Evolutionary conservation across 768 basidiomycete species (phyloP).

Genomic region (Psilocybe subaeruginosa): DNA sequence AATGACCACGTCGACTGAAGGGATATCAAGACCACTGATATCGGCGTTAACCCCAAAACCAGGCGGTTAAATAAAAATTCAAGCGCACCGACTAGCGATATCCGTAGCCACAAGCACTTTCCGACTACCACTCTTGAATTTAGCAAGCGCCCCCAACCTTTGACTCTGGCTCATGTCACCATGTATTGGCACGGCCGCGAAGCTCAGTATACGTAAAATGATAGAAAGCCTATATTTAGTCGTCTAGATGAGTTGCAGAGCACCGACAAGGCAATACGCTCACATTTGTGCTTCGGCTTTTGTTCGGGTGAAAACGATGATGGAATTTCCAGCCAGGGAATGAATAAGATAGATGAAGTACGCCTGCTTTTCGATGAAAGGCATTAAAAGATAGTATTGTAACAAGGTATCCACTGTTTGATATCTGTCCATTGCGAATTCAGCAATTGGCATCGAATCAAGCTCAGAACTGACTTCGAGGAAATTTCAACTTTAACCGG

Average conservation of each 20-base stretch:
- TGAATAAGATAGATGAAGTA: slow-evolving; percentile 90
- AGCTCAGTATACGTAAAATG: slow-evolving; percentile 87
- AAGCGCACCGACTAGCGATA: slow-evolving; percentile 83
- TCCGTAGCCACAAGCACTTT: slow-evolving; percentile 95
- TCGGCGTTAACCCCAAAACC: not conserved
- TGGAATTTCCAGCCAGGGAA: slow-evolving; percentile 86
- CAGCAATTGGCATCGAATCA: not conserved
- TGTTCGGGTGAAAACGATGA: slow-evolving; percentile 96
- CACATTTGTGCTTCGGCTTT: slow-evolving; percentile 90
- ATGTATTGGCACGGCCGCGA: slow-evolving; percentile 94
- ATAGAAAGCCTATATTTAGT: slow-evolving; percentile 68
- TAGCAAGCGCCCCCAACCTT: slow-evolving; percentile 88
- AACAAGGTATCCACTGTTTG: slow-evolving; percentile 94
- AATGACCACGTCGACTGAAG: slow-evolving; percentile 93
- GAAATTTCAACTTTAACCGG: slow-evolving; percentile 95
- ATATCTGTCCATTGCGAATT: slow-evolving; percentile 60
- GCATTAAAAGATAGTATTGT: slow-evolving; percentile 95
- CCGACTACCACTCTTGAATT: slow-evolving; percentile 95
- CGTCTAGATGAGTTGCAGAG: not conserved
- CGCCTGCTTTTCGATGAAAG: slow-evolving; percentile 89
- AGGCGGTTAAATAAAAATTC: not conserved
- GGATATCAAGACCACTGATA: slow-evolving; percentile 89
- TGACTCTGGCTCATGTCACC: slow-evolving; percentile 95
- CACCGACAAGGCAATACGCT: not conserved
- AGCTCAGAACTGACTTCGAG: slow-evolving; percentile 66